phyloP scores from a whole-genome alignment of 257 asterid genomes.

The Solanum pimpinellifolium region DNA sequence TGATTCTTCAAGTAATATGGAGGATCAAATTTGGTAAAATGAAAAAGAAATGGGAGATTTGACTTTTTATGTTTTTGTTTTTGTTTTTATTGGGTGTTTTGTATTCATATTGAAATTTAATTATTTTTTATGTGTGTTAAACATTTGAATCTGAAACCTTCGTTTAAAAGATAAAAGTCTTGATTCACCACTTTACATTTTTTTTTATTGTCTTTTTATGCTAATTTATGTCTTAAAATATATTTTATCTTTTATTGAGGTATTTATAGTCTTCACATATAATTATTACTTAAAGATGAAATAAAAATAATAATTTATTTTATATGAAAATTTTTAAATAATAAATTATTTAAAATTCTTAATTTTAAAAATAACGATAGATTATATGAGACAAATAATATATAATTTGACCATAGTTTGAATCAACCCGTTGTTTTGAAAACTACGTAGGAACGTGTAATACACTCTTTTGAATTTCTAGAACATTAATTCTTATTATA shows the following conservation, averaged over 20 bases:
- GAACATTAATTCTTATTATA: neutral
- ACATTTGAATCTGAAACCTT: accelerated
- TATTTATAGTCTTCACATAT: too few relatives aligned
- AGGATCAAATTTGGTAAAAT: neutral
- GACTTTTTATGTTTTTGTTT: too few relatives aligned
- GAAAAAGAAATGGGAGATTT: neutral
- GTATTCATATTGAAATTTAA: too few relatives aligned
- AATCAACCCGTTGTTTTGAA: neutral
- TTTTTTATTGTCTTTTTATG: neutral
- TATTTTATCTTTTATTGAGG: too few relatives aligned
- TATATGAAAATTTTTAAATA: too few relatives aligned
- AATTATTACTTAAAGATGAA: neutral
- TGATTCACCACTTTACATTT: accelerated
- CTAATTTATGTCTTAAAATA: neutral
- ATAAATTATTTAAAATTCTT: too few relatives aligned
- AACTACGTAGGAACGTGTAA: neutral
- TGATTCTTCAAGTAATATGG: neutral
- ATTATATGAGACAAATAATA: neutral
- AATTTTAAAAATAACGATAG: neutral
- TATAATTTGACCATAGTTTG: neutral
- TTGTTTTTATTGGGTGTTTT: accelerated
- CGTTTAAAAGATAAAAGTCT: too few relatives aligned
- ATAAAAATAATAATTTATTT: too few relatives aligned
- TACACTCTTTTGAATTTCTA: neutral
- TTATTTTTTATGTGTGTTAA: accelerated